Evolutionary conservation across 352 stramenopile genomes (phyloP), one percentile per base, ranked within the genome.

Genomic region (Vaucheria bursata): DNA sequence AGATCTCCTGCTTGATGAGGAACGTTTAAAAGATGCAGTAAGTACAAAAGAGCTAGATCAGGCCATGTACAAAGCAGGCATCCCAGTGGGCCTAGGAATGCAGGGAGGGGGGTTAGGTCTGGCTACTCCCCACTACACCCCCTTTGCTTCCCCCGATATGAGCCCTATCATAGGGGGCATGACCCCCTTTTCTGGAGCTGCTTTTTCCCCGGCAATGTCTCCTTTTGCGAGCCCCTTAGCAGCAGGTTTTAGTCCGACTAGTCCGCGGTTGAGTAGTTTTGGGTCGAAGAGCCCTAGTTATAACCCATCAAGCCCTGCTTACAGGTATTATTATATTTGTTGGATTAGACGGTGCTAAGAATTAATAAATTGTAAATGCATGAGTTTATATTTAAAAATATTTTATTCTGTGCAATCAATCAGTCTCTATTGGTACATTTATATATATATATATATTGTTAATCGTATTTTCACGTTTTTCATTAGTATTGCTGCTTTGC

Each of bases 21-120:
- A 97, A 82, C 98, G 98, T 85, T 89, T 99, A 8, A 90, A 91
- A 70, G 92, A 98, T 77, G 96, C 95, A 38, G 96, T 99, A 67
- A 95, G 99, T 81, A 92, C 97, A 77, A 93, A 66, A 6, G 40
- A 82, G 84, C 94, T 96, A 72, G 88, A 93, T 80, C 88, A 90
- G 74, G 90, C 93, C 45, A 94, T 97, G 88, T 87, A 88, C 64
- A 3, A 68, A 4, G 52, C 76, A 8, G 66, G 78, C 7, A 37
- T 75, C 0, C 40, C 25, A 36, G 73, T 34, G 0, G 74, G 25
- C 4, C 45, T 32, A 31, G 8, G 64, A 18, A 49, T 12, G 8
- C 12, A 74, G 1, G 74, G 33, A 29, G 33, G 36, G 8, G 34
- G 33, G 8, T 7, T 66, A 4, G 53, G 31, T 32, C 0, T 6